Conservation (phyloP, 345 rosid genomes). For the Syzygium aromaticum region DNA sequence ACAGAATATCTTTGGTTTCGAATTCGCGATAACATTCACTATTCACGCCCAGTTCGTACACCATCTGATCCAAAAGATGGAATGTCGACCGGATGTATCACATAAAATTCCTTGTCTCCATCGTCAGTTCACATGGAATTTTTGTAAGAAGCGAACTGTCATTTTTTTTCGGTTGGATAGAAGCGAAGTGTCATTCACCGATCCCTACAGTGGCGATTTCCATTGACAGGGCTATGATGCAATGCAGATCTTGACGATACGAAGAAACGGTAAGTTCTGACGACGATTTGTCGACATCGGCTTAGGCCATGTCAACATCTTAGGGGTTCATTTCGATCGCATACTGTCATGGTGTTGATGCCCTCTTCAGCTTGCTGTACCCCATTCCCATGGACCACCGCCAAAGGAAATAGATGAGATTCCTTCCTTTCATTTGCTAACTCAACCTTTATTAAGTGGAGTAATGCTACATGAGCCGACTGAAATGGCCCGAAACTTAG, state of each 20-base stretch:
- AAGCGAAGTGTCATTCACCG: neutral
- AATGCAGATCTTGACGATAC: too few species aligned
- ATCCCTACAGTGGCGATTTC: neutral
- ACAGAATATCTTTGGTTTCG: neutral
- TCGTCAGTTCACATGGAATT: too few species aligned
- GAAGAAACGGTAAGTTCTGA: neutral
- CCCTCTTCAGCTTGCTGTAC: neutral
- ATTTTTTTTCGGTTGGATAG: too few species aligned
- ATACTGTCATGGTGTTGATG: neutral
- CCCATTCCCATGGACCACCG: neutral
- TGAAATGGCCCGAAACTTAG: too few species aligned
- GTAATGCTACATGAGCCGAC: too few species aligned
- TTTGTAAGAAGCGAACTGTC: too few species aligned
- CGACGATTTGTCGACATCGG: neutral
- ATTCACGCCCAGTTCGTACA: neutral
- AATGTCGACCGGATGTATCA: neutral
- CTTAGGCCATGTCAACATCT: neutral
- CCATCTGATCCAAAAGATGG: neutral
- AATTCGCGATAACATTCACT: neutral
- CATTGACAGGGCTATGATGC: neutral
- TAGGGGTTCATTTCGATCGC: neutral
- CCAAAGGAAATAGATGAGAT: too few species aligned
- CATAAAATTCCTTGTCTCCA: neutral
- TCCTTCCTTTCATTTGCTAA: too few species aligned
- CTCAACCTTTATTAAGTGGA: too few species aligned